Conservation (phyloP, 495 filamentous ascomycete species). For the Hypoxylon fuscum region DNA sequence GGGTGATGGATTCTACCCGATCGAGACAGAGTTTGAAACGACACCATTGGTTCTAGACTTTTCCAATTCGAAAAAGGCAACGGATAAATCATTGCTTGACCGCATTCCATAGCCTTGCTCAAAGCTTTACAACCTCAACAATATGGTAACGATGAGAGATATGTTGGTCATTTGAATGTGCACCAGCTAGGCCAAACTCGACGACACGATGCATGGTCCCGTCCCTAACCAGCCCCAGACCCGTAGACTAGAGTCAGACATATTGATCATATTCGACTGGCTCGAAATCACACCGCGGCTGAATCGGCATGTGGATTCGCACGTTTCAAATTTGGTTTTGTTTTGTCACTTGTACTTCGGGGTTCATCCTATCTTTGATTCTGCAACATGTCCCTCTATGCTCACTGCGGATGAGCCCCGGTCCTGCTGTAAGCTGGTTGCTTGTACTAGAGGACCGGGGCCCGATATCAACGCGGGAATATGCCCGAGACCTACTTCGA, state of each 20-base stretch:
- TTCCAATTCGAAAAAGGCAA: conserved; percentile 10
- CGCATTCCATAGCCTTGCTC: not conserved
- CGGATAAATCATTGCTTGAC: conserved; percentile 4
- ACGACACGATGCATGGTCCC: conserved; percentile 3
- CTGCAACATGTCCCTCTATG: conserved; percentile 21
- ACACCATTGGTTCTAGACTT: too few relatives aligned
- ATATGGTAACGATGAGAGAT: not conserved
- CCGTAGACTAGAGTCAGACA: conserved; percentile 8
- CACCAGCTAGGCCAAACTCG: conserved; percentile 6
- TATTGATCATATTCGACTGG: conserved; percentile 3
- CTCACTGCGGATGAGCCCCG: not conserved
- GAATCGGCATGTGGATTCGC: conserved; percentile 10
- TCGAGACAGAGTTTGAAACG: conserved; percentile 29
- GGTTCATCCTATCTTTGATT: not conserved
- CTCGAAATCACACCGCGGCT: conserved; percentile 1
- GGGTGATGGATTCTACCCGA: conserved; percentile 20
- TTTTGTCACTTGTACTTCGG: not conserved
- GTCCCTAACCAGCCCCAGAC: not conserved
- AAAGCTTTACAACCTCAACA: conserved; percentile 4
- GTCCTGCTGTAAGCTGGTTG: not conserved
- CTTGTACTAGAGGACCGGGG: not conserved
- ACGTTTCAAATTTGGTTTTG: conserved; percentile 18
- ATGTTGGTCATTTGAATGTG: conserved; percentile 5
- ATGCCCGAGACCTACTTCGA: not conserved
- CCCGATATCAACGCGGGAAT: not conserved